phyloP scores from a whole-genome alignment of 2,329 filamentous ascomycete species.

The Tolypocladium album region DNA sequence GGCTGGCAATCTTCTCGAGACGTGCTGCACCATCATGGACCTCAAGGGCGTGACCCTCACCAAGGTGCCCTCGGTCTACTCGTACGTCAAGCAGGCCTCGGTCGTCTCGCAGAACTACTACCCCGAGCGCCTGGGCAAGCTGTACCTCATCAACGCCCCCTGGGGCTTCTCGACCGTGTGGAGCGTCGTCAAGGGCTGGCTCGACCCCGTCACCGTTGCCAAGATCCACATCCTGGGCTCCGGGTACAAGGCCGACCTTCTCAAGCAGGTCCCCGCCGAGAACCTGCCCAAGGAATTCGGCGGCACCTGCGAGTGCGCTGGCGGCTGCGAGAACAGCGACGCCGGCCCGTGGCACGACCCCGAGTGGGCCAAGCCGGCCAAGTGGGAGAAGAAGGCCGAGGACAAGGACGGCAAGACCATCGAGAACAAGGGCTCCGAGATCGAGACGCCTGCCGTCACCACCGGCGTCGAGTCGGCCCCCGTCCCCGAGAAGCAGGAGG shows the following conservation, averaged over 20 bases:
- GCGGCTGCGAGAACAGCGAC: conserved; percentile 80
- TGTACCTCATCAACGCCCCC: conserved; percentile 96
- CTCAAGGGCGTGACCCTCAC: conserved; percentile 83
- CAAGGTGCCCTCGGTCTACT: conserved; percentile 75
- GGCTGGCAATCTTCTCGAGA: conserved; percentile 81
- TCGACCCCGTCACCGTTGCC: conserved; percentile 90
- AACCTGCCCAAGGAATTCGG: conserved; percentile 84
- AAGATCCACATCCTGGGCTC: conserved; percentile 89
- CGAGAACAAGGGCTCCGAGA: conserved; percentile 28
- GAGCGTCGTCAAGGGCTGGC: conserved; percentile 79
- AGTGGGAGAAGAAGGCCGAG: conserved; percentile 47
- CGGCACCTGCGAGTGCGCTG: conserved; percentile 69
- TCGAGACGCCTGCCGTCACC: conserved; percentile 20
- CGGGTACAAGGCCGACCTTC: conserved; percentile 73
- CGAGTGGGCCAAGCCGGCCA: conserved; percentile 53
- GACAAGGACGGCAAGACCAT: conserved; percentile 22
- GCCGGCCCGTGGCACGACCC: conserved; percentile 79
- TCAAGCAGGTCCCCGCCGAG: conserved; percentile 76
- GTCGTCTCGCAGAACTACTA: conserved; percentile 98
- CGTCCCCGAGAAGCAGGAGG: conserved; percentile 19
- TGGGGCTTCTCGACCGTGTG: conserved; percentile 91
- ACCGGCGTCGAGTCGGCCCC: conserved; percentile 18
- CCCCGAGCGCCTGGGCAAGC: conserved; percentile 87
- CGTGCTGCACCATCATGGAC: conserved; percentile 97
- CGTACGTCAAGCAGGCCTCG: conserved; percentile 76